Evolutionary conservation across 2,329 filamentous ascomycete species (phyloP), one percentile per base, ranked within the genome.

Genomic region (Sordariomycetes sp.): DNA sequence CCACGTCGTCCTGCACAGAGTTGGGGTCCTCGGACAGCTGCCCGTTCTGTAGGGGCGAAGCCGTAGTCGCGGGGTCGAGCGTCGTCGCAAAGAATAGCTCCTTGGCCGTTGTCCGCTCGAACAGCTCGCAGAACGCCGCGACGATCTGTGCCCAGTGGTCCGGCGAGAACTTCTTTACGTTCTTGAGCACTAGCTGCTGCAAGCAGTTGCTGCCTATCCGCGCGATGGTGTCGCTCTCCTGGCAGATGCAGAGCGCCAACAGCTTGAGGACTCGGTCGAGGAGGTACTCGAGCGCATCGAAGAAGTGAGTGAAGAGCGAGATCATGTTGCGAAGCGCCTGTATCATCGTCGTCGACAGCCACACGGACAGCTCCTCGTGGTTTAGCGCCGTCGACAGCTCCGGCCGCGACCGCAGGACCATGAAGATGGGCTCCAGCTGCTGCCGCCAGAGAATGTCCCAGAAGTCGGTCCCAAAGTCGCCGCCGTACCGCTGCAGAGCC

Each of bases 381-480:
- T 92, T 97, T 39, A 92, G 81, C 15, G 92, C 91, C 66, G 96
- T 96, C 28, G 86, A 86, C 87, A 97, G 95, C 69, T 99, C 94
- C 0, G 92, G 95, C 62, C 94, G 90, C 20, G 94, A 96, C 63
- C 95, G 90, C 51, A 99, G 74, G 2, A 99, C 95, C 80, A 97
- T 91, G 73, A 99, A 99, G 63, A 99, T 99, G 1, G 94, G 95
- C 64, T 96, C 97, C 1, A 99, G 80, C 59, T 99, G 82, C 68
- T 99, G 94, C 54, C 92, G 84, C 91, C 94, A 99, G 0, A 99
- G 79, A 20, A 94, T 96, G 69, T 99, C 94, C 94, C 94, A 99
- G 68, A 99, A 99, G 57, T 96, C 90, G 1, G 85, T 77, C 3
- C 92, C 90, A 65, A 96, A 99, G 63, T 90, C 88, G 20, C 89